Evolutionary conservation across 2,329 filamentous ascomycete genomes (phyloP).

Genomic region (Alternaria alternata): DNA sequence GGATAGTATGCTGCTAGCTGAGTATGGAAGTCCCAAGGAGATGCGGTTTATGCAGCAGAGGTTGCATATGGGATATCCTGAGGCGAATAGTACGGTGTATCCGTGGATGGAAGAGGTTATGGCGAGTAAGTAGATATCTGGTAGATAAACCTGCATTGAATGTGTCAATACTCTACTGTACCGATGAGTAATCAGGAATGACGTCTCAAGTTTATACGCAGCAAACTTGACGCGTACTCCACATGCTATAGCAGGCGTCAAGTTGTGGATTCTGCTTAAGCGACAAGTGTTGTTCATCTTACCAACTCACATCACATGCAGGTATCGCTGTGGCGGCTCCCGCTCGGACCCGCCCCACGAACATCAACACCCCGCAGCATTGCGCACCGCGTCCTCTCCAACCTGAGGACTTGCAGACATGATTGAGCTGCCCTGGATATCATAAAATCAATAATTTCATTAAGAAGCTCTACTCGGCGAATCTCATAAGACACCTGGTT

Average conservation of each 20-base stretch:
- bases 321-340: neutral
- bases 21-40: conserved; percentile 62
- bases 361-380: neutral
- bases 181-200: too few relatives aligned
- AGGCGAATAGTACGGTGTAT: conserved; percentile 42
- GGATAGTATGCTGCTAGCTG: conserved; percentile 62
- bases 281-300: too few relatives aligned
- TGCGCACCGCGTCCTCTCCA: neutral
- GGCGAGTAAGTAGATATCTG: neutral
- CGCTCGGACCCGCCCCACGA: neutral
- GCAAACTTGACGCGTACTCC: too few relatives aligned
- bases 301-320: neutral
- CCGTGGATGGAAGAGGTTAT: conserved; percentile 46
- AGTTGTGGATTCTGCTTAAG: too few relatives aligned
- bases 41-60: conserved; percentile 55
- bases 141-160: too few relatives aligned
- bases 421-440: neutral
- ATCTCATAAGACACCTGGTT: neutral
- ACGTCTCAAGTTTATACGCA: too few relatives aligned
- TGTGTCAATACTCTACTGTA: too few relatives aligned
- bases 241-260: too few relatives aligned
- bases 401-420: neutral
- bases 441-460: neutral
- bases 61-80: conserved; percentile 58
- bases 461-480: neutral